phyloP scores from a whole-genome alignment of 2,329 filamentous ascomycete genomes.

The Plenodomus biglobosus region DNA sequence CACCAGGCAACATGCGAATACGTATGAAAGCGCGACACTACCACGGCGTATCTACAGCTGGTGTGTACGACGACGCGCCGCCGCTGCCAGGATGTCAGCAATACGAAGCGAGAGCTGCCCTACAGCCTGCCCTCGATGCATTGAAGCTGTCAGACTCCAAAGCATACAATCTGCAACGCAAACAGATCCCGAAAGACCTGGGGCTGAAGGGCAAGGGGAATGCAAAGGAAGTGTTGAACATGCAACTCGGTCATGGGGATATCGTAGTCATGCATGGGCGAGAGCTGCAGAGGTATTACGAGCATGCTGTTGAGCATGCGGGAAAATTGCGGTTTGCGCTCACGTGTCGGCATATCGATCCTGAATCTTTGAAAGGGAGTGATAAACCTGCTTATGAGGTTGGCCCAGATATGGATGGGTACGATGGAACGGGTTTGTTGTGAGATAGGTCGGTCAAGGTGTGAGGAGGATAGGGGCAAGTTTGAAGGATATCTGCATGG shows the following conservation, averaged over 20 bases:
- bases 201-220: conserved; percentile 34
- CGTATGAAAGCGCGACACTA: conserved; percentile 58
- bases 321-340: conserved; percentile 59
- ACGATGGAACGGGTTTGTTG: conserved; percentile 36
- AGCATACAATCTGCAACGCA: conserved; percentile 29
- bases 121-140: conserved; percentile 31
- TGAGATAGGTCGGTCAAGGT: too few species aligned
- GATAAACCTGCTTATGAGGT: conserved; percentile 46
- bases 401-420: conserved; percentile 35
- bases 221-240: conserved; percentile 44
- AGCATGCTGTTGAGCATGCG: conserved; percentile 58
- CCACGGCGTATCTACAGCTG: conserved; percentile 38
- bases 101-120: conserved; percentile 40
- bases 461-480: too few species aligned
- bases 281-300: conserved; percentile 61
- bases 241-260: conserved; percentile 63
- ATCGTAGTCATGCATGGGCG: conserved; percentile 65
- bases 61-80: conserved; percentile 35
- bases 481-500: too few species aligned
- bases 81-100: conserved; percentile 34
- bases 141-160: conserved; percentile 21
- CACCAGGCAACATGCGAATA: conserved; percentile 60
- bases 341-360: conserved; percentile 57
- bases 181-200: conserved; percentile 44
- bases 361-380: conserved; percentile 45